Percentiles rank a stretch among this genome's conserved stretches.
phyloP scores from a whole-genome alignment of 257 asterid genomes.

The Solanum arcanum region DNA sequence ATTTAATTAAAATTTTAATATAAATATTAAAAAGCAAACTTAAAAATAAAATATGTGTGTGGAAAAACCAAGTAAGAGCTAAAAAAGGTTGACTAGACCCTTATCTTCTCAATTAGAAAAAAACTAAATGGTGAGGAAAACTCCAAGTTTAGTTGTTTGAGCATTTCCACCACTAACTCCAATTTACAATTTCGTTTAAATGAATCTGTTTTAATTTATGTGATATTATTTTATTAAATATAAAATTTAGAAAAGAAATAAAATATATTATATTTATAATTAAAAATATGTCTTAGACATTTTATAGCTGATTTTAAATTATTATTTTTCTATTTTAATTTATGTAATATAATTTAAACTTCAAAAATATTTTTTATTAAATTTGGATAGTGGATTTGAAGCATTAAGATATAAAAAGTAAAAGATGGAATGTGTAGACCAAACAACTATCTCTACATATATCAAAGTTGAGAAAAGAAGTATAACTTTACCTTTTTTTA shows the following conservation, averaged over 20 bases:
- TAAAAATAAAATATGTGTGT: not conserved
- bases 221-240: not conserved
- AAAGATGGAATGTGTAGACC: not conserved
- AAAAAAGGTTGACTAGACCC: not conserved
- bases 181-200: not conserved
- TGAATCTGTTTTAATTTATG: not conserved
- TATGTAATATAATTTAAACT: too few species aligned
- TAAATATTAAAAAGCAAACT: not conserved
- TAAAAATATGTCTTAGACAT: too few species aligned
- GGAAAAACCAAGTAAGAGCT: not conserved
- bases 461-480: not conserved
- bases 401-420: not conserved
- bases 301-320: too few species aligned
- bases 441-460: not conserved
- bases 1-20: not conserved
- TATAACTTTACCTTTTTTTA: not conserved
- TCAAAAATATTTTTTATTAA: too few species aligned
- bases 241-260: not conserved
- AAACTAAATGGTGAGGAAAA: not conserved
- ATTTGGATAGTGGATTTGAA: too few species aligned
- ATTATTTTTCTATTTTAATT: too few species aligned
- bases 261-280: rapidly evolving
- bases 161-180: not conserved
- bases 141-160: not conserved
- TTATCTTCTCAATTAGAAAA: not conserved